phyloP scores from a whole-genome alignment of 2,329 filamentous ascomycete genomes.

The Cladophialophora yegresii region DNA sequence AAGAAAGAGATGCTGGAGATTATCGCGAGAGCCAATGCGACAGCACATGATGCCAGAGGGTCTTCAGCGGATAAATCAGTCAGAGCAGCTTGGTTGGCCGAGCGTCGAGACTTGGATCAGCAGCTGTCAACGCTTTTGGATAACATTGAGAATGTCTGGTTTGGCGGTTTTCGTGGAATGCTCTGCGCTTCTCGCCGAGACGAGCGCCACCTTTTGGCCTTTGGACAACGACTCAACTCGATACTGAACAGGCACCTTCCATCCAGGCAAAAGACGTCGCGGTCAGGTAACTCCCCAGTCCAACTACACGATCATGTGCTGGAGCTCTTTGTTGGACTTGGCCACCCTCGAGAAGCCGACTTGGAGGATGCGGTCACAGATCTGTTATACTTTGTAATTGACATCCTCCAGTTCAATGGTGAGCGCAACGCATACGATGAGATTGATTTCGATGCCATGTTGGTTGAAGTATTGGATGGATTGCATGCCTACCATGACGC shows the following conservation, averaged over 20 bases:
- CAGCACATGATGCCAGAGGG: conserved; percentile 72
- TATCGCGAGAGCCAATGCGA: conserved; percentile 77
- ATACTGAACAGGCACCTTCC: conserved; percentile 83
- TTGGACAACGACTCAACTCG: conserved; percentile 74
- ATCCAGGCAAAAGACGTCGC: conserved; percentile 65
- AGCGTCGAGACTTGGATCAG: conserved; percentile 75
- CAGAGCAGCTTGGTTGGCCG: conserved; percentile 85
- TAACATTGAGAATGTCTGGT: conserved; percentile 90
- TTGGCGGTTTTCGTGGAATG: conserved; percentile 92
- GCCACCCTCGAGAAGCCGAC: conserved; percentile 70
- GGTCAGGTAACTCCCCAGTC: conserved; percentile 55
- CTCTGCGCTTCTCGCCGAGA: conserved; percentile 73
- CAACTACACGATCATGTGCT: conserved; percentile 68
- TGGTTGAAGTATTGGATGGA: conserved; percentile 83
- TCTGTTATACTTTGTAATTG: conserved; percentile 91
- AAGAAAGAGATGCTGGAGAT: conserved; percentile 79
- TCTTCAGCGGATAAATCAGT: conserved; percentile 57
- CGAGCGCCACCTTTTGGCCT: conserved; percentile 67
- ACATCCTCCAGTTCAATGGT: conserved; percentile 94
- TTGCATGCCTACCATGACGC: conserved; percentile 72
- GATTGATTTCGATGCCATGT: conserved; percentile 91
- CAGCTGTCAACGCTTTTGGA: conserved; percentile 75
- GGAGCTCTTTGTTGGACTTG: conserved; percentile 85
- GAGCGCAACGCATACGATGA: conserved; percentile 97
- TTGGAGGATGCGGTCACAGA: conserved; percentile 90